Conservation (phyloP, 176 grass and related monocot species). For the Neostapfia colusana region DNA sequence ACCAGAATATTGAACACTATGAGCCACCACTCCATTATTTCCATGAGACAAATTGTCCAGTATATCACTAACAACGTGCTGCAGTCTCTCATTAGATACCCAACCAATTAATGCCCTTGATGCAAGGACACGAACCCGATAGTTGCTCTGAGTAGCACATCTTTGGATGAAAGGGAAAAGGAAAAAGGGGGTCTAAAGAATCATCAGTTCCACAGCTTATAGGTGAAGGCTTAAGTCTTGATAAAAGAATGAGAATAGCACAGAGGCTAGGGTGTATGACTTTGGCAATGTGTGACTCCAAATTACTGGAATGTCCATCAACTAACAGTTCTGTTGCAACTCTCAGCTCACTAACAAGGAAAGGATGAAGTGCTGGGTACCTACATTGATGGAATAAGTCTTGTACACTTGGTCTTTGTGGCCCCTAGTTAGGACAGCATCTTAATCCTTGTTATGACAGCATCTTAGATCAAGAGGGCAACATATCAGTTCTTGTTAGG, state of each 20-base stretch:
- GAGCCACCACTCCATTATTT: constrained; percentile 23
- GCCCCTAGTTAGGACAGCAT: too few species aligned
- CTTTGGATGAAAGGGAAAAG: constrained; percentile 83
- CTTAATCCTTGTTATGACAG: too few species aligned
- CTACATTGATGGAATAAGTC: too few species aligned
- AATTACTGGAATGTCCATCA: constrained; percentile 46
- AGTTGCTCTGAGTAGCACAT: constrained; percentile 91
- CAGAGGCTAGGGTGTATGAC: constrained; percentile 91
- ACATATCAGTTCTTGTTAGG: too few species aligned
- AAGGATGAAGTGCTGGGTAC: constrained; percentile 89
- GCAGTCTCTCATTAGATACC: constrained; percentile 80
- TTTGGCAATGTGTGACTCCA: constrained; percentile 72
- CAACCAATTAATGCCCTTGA: constrained; percentile 84
- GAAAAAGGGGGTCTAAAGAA: constrained; percentile 87
- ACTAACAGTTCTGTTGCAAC: constrained; percentile 63
- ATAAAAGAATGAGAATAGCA: constrained; percentile 91
- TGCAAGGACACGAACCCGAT: constrained; percentile 76
- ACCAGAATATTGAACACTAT: constrained; percentile 23
- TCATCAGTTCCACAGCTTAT: constrained; percentile 69
- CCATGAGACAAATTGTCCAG: constrained; percentile 59
- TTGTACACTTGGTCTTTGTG: too few species aligned
- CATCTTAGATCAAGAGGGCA: too few species aligned
- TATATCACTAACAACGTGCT: constrained; percentile 58
- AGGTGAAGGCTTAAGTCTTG: constrained; percentile 79
- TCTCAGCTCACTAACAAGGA: constrained; percentile 68